Evolutionary conservation across 1,284 basidiomycete species (phyloP).

Genomic region (Ceratobasidium sp.): DNA sequence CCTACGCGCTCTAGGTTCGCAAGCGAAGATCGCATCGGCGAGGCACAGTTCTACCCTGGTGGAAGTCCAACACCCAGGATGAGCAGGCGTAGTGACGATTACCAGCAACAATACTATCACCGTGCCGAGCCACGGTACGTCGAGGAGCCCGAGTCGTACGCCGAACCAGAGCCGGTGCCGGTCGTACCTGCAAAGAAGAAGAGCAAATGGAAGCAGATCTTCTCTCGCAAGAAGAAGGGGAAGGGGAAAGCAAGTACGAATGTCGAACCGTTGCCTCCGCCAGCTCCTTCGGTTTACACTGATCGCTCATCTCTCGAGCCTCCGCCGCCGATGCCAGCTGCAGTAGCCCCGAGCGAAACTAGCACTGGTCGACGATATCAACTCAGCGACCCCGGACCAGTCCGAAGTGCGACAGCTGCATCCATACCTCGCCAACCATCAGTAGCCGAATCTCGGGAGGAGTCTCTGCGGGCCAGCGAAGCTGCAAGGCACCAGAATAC

Average conservation of each 20-base stretch:
- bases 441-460: slow-evolving; percentile 7
- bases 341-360: slow-evolving; percentile 5
- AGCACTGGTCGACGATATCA: slow-evolving; percentile 19
- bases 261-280: not conserved
- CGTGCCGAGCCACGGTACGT: not conserved
- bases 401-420: not conserved
- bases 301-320: not conserved
- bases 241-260: not conserved
- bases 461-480: slow-evolving; percentile 12
- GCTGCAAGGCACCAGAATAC: not conserved
- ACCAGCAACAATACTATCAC: not conserved
- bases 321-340: not conserved
- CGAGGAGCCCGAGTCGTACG: slow-evolving; percentile 22
- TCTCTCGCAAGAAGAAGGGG: slow-evolving; percentile 25
- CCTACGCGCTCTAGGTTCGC: slow-evolving; percentile 33
- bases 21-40: slow-evolving; percentile 27
- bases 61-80: slow-evolving; percentile 22
- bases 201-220: slow-evolving; percentile 20
- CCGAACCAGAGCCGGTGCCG: not conserved
- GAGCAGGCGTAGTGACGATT: slow-evolving; percentile 2
- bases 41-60: slow-evolving; percentile 23
- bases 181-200: slow-evolving; percentile 13
- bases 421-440: not conserved
- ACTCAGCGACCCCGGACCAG: slow-evolving; percentile 17
- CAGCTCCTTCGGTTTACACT: not conserved